These are phyloP conservation scores for Euphorbia pulcherrima DNA, from an alignment of 345 rosid species.

Conservation along the genomic window DNA sequence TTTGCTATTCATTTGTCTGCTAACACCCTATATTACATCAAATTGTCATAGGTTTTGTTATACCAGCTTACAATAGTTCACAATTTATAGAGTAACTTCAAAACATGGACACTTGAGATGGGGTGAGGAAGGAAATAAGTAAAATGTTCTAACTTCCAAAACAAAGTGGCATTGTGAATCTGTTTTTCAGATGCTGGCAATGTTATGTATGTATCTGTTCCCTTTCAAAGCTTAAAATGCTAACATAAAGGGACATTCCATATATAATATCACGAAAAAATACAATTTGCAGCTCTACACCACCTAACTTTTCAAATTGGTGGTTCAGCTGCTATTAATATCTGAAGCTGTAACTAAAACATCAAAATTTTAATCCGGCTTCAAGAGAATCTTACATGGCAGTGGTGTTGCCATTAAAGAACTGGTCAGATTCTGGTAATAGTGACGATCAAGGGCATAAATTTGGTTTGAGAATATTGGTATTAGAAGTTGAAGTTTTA, in stretches of 20 bases:
- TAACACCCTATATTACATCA: not conserved
- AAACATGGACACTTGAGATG: too few relatives aligned
- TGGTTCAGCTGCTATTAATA: not conserved
- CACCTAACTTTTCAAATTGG: not conserved
- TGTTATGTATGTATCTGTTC: too few relatives aligned
- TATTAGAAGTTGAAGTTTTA: not conserved
- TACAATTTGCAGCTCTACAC: not conserved
- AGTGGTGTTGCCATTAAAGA: too few relatives aligned
- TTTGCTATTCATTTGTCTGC: not conserved
- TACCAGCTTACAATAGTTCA: too few relatives aligned
- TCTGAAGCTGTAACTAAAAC: not conserved
- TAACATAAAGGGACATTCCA: too few relatives aligned
- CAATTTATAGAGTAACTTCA: too few relatives aligned
- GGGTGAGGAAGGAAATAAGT: not conserved
- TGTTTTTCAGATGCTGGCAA: too few relatives aligned
- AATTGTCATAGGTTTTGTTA: not conserved
- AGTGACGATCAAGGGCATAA: not conserved
- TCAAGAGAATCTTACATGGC: too few relatives aligned
- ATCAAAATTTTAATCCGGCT: not conserved
- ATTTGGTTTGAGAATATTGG: not conserved
- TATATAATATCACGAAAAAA: not conserved
- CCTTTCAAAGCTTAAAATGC: too few relatives aligned
- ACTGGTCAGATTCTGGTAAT: too few relatives aligned
- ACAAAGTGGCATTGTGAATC: not conserved
- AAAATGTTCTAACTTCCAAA: not conserved